Conservation (phyloP, 352 stramenopile genomes). For the Pythium coloratum region DNA sequence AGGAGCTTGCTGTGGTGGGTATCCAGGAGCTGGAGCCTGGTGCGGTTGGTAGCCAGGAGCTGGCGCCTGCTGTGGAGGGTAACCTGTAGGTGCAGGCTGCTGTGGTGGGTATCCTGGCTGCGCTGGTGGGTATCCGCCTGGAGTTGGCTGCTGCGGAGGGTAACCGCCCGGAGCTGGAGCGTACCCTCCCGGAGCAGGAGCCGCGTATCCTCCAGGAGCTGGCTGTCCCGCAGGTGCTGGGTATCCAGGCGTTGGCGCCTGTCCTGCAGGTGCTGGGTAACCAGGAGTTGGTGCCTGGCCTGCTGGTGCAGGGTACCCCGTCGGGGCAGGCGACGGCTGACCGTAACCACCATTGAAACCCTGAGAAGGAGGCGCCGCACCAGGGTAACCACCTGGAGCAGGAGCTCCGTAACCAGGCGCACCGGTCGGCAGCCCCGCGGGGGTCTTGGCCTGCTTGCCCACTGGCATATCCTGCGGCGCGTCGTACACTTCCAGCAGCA, state of each 20-base stretch:
- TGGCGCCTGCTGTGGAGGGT: slow-evolving; percentile 14
- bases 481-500: slow-evolving; percentile 66
- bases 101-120: slow-evolving; percentile 25
- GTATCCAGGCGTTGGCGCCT: slow-evolving; percentile 20
- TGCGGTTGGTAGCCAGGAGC: slow-evolving; percentile 5
- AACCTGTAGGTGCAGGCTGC: slow-evolving; percentile 23
- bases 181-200: slow-evolving; percentile 3
- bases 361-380: slow-evolving; percentile 2
- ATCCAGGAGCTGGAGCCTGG: background rate
- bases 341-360: background rate
- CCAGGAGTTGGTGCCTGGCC: slow-evolving; percentile 19
- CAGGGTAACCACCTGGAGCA: slow-evolving; percentile 7
- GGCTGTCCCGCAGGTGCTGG: slow-evolving; percentile 10
- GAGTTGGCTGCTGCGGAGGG: slow-evolving; percentile 26
- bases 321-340: background rate
- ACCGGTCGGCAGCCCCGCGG: slow-evolving; percentile 6
- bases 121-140: slow-evolving; percentile 30
- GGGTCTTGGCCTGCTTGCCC: slow-evolving; percentile 12
- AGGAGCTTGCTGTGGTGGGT: background rate
- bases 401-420: slow-evolving; percentile 11
- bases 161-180: slow-evolving; percentile 27
- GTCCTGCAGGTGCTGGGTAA: slow-evolving; percentile 14
- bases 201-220: slow-evolving; percentile 18
- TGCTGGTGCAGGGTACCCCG: slow-evolving; percentile 12
- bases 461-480: slow-evolving; percentile 48